Base-by-base conservation (phyloP, 2,329 filamentous ascomycete species). In the Arthrobotrys pseudoclavata region DNA sequence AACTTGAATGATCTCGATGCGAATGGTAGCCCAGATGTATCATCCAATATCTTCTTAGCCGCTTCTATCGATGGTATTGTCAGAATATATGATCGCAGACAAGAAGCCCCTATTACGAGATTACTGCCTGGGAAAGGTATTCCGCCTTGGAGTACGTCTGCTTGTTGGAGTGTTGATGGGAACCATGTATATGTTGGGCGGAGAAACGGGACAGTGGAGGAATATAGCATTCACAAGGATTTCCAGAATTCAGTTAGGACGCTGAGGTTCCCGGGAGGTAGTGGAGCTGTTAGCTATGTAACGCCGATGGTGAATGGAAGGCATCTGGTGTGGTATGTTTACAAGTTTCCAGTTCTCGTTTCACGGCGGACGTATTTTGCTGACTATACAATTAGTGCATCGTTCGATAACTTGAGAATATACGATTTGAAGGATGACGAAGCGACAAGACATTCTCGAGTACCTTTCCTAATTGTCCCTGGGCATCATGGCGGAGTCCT, bases 81-180 rank as follows among this genome's bases (percentile, higher is more conserved):
- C 52, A 91, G 94, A n/a, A 90, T 99, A 80, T 99, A 96, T 95
- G 97, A 99, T 82, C 87, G 91, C 2, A 90, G 96, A 20, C 89
- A 92, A 79, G 88, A 88, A 0, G 88, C 91, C 40, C 91, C 95
- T 0, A 87, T 97, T 1, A 94, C 96, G 1, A 89, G 91, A 29
- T 95, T 98, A 70, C 86, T 87, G 0, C 92, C 92, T 18, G 87
- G 90, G 10, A 88, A 89, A 10, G 90, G 90, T 18, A 92, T 93
- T 0, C 95, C 96, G 0, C 96, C 95, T 0, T 99, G 95, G 95
- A 98, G 95, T 84, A 97, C 97, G 90, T 94, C 93, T 80, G 93
- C 94, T 0, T 97, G 94, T 85, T 99, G 96, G 96, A 95, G 92
- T 68, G 94, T 94, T 0, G 92, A 97, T 83, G 96, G 96, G 13